Conservation (phyloP, 75 land plant species). For the Cryptomeria japonica region DNA sequence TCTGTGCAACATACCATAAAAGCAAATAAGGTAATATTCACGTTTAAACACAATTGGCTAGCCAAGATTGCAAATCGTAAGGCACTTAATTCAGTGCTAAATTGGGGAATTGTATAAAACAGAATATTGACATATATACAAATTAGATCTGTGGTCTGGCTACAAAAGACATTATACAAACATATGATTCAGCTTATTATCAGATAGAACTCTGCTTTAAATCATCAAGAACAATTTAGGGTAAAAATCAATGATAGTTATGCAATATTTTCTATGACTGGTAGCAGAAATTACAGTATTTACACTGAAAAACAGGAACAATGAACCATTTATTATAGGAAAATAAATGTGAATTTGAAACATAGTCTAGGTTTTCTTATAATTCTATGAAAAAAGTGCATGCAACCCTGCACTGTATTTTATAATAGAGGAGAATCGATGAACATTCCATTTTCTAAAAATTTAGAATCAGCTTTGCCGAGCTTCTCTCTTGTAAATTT, state of each 20-base stretch:
- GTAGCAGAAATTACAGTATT: not conserved
- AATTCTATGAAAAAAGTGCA: not conserved
- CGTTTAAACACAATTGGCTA: not conserved
- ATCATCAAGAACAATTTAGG: not conserved
- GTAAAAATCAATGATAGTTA: not conserved
- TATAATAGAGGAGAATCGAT: not conserved
- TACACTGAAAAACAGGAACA: not conserved
- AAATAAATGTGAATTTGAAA: not conserved
- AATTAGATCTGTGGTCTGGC: not conserved
- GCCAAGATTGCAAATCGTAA: not conserved
- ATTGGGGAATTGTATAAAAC: not conserved
- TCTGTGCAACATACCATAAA: constrained; percentile 26
- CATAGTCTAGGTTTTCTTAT: not conserved
- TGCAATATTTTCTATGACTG: not conserved
- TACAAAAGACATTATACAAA: not conserved
- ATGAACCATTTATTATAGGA: not conserved
- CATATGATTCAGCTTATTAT: not conserved
- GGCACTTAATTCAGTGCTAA: not conserved
- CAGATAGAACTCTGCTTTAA: not conserved
- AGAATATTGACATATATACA: not conserved
- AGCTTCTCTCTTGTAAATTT: not conserved
- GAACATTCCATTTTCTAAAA: not conserved
- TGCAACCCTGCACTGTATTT: not conserved
- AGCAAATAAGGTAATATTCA: not conserved
- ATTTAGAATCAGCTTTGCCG: not conserved